Base-by-base conservation (phyloP, 2,329 filamentous ascomycete species). In the Phialophora chinensis region DNA sequence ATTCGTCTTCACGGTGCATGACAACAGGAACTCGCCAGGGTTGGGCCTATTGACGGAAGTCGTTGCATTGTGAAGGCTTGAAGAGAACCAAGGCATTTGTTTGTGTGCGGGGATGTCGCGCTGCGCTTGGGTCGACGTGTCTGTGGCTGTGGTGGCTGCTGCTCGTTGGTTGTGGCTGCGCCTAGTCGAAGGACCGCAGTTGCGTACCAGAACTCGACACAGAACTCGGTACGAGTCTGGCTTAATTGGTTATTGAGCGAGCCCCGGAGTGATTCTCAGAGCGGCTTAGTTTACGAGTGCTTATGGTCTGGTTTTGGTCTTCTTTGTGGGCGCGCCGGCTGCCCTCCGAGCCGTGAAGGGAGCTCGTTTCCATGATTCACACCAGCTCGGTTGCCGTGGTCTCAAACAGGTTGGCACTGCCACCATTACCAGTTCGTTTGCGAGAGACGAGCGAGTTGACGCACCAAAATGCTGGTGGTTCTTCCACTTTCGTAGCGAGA, bases 1-100 rank as follows among this genome's bases (percentile, higher is more conserved):
- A n/a, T 29, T 42, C 55, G 53, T 35, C 17, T n/a, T 50, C 23
- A 25, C 10, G n/a, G 59, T 2, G 68, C 68, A 69, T 69, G 68
- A 67, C 68, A 67, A 52, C 31, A 53, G 14, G 47, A 23, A 8
- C 31, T 35, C 52, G 53, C n/a, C 20, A 60, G 47, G 25, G n/a
- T 14, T 3, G 38, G 29, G 2, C 1, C 44, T 60, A 6, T 12
- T 49, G 57, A 33, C 29, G 14, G 42, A 31, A 35, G 14, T 60
- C 23, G 38, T 50, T 31, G 44, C 20, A 50, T 2, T 31, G 42
- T 12, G 23, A n/a, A 8, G 8, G 44, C n/a, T 35, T 3, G 38
- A 44, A 44, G 38, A n/a, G 38, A 44, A 44, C 6, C 38, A n/a
- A 1, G n/a, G 6, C 55, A 42, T n/a, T 35, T 29, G 57, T 60